Percentiles rank a stretch among this genome's conserved stretches.
phyloP scores from a whole-genome alignment of 2,329 filamentous ascomycete genomes.

The Fonsecaea multimorphosa region DNA sequence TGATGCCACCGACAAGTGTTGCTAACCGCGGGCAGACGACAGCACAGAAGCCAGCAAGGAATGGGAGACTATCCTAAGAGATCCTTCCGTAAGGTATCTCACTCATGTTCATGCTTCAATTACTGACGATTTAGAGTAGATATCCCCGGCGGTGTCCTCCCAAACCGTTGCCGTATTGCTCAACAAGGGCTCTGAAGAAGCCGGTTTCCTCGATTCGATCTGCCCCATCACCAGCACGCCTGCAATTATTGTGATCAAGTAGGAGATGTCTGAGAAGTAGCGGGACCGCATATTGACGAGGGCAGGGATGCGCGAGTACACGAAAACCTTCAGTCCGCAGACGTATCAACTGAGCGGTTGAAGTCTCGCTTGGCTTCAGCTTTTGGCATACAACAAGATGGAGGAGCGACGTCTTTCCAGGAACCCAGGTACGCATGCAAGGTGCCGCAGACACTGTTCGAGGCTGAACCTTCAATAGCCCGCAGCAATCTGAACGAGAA shows the following conservation, averaged over 20 bases:
- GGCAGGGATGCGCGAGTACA: slow-evolving; percentile 74
- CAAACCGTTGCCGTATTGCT: slow-evolving; percentile 75
- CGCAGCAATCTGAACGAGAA: slow-evolving; percentile 1
- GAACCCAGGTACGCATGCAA: slow-evolving; percentile 20
- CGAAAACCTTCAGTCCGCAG: slow-evolving; percentile 71
- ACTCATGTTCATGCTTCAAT: neutral
- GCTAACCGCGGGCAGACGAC: slow-evolving; percentile 61
- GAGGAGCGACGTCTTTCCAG: neutral
- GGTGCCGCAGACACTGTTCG: neutral
- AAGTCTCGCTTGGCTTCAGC: slow-evolving; percentile 59
- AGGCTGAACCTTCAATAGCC: neutral
- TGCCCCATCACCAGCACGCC: slow-evolving; percentile 82
- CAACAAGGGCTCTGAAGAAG: slow-evolving; percentile 75
- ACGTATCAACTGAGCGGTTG: slow-evolving; percentile 69
- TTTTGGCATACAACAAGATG: slow-evolving; percentile 42
- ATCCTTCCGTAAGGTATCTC: slow-evolving; percentile 56
- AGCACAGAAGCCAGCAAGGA: slow-evolving; percentile 68
- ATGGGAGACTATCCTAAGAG: slow-evolving; percentile 65
- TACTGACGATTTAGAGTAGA: slow-evolving; percentile 19
- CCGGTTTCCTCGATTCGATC: slow-evolving; percentile 79
- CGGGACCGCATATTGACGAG: slow-evolving; percentile 15
- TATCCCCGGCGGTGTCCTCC: slow-evolving; percentile 52
- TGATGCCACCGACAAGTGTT: neutral
- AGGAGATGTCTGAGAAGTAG: slow-evolving; percentile 41
- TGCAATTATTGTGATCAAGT: slow-evolving; percentile 78